phyloP scores from a whole-genome alignment of 2,329 filamentous ascomycete genomes.

The Trichoderma brevicompactum region DNA sequence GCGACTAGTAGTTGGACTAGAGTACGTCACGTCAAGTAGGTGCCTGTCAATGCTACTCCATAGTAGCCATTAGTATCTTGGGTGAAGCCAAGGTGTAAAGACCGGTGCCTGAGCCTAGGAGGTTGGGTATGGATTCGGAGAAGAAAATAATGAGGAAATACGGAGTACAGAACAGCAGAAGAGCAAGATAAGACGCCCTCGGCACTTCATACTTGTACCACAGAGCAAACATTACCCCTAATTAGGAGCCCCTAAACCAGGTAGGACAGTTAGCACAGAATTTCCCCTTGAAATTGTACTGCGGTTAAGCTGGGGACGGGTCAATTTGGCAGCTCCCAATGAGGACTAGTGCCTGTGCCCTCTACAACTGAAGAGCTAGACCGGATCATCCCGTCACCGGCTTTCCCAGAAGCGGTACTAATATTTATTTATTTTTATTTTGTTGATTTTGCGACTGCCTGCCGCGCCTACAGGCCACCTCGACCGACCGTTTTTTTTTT shows the following conservation, averaged over 20 bases:
- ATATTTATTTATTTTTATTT: slow-evolving; percentile 8
- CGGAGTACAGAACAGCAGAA: not conserved
- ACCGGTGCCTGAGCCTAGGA: not conserved
- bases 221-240: slow-evolving; percentile 14
- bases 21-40: not conserved
- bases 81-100: not conserved
- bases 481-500: slow-evolving; percentile 23
- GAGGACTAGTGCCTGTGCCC: slow-evolving; percentile 16
- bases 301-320: slow-evolving; percentile 13
- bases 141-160: not conserved
- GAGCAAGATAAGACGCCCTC: not conserved
- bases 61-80: not conserved
- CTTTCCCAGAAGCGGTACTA: slow-evolving; percentile 11
- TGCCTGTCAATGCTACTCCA: not conserved
- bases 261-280: slow-evolving; percentile 19
- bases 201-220: not conserved
- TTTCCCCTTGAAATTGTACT: slow-evolving; percentile 26
- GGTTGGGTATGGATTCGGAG: not conserved
- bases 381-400: slow-evolving; percentile 27
- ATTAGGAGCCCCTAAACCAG: slow-evolving; percentile 25
- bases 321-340: slow-evolving; percentile 21
- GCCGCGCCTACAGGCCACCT: slow-evolving; percentile 24
- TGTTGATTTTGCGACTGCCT: slow-evolving; percentile 29
- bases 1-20: slow-evolving; percentile 1
- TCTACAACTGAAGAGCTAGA: slow-evolving; percentile 19